These are phyloP conservation scores for Lomentospora prolificans DNA, from an alignment of 2,329 filamentous ascomycete genomes.

Conservation along the genomic window DNA sequence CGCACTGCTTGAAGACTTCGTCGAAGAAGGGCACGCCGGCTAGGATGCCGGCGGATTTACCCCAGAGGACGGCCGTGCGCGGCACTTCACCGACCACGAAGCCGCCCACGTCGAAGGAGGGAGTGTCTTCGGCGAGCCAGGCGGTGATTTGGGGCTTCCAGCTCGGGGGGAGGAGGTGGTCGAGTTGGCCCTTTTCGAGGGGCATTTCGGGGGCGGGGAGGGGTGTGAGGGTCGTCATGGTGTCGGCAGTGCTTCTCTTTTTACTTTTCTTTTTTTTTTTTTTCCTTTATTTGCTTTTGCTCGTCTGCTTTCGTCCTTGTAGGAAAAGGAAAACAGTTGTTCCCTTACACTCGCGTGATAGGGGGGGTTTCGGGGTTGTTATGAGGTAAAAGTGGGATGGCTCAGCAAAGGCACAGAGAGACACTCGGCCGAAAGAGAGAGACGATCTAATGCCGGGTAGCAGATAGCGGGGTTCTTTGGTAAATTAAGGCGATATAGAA, in stretches of 20 bases:
- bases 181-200: constrained; percentile 31
- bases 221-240: constrained; percentile 10
- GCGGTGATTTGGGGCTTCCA: constrained; percentile 72
- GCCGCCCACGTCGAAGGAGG: constrained; percentile 92
- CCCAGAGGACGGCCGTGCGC: constrained; percentile 56
- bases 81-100: constrained; percentile 77
- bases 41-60: constrained; percentile 67
- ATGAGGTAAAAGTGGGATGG: background rate
- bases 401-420: background rate
- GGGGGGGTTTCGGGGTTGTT: background rate
- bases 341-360: too few species aligned
- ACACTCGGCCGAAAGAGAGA: background rate
- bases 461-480: too few species aligned
- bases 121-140: constrained; percentile 95
- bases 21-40: constrained; percentile 93
- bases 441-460: background rate
- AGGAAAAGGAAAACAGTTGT: too few species aligned
- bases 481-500: background rate
- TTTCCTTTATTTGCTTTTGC: background rate
- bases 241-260: too few species aligned
- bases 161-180: constrained; percentile 70
- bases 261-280: background rate
- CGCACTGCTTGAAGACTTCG: constrained; percentile 83
- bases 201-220: constrained; percentile 10
- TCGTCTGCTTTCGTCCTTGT: too few species aligned